These are phyloP conservation scores for Yamadazyma paraphyllophila DNA, from an alignment of 805 yeast species.

Conservation along the genomic window DNA sequence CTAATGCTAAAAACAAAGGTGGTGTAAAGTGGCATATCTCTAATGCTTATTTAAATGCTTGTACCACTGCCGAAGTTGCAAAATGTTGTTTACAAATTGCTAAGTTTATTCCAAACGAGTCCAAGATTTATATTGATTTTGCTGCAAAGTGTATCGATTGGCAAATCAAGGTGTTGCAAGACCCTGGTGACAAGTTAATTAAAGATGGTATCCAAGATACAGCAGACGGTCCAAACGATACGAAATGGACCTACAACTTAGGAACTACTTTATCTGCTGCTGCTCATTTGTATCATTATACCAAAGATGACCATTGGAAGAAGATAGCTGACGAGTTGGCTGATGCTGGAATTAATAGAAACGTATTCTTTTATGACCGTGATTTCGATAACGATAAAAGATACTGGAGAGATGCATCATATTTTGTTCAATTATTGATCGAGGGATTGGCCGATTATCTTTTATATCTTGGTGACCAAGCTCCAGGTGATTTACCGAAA, in stretches of 20 bases:
- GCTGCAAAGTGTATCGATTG: conserved; percentile 61
- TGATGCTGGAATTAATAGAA: conserved; percentile 56
- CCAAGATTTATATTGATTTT: conserved; percentile 48
- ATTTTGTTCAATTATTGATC: conserved; percentile 60
- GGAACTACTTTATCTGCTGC: conserved; percentile 64
- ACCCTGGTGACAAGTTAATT: conserved; percentile 53
- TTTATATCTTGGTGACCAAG: conserved; percentile 45
- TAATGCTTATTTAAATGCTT: conserved; percentile 59
- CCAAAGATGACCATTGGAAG: conserved; percentile 52
- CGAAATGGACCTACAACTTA: conserved; percentile 66
- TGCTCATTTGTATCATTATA: conserved; percentile 47
- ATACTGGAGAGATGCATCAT: conserved; percentile 63
- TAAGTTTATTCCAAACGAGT: conserved; percentile 49
- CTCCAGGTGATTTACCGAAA: conserved; percentile 33
- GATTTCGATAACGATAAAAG: conserved; percentile 56
- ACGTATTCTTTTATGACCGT: conserved; percentile 59
- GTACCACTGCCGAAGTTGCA: conserved; percentile 68
- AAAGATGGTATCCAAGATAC: conserved; percentile 59
- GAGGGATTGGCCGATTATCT: conserved; percentile 70
- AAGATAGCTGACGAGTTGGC: conserved; percentile 48
- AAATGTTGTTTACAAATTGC: conserved; percentile 59
- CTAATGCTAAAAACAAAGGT: conserved; percentile 45
- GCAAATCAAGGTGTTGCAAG: conserved; percentile 51
- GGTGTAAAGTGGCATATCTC: conserved; percentile 69
- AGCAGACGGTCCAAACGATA: conserved; percentile 41